Conservation (phyloP, 1,139 yeast genomes). For the Nakaseomyces kungkrabaensis region DNA sequence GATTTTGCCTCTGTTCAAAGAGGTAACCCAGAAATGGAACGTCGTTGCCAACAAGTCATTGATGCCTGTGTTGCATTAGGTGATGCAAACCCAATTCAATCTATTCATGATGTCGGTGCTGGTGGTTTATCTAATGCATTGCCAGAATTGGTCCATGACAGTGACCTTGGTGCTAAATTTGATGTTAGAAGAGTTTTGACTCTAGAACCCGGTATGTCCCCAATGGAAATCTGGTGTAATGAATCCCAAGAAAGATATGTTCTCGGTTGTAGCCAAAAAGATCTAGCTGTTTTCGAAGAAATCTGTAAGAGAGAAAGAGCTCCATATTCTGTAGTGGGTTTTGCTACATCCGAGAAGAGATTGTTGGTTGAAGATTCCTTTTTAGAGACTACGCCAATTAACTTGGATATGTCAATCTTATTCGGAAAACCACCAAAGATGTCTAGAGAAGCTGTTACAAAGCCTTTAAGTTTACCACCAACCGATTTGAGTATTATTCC, state of each 20-base stretch:
- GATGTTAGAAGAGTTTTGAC: constrained; percentile 86
- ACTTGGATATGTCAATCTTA: constrained; percentile 90
- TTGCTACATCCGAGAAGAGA: constrained; percentile 80
- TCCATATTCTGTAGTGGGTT: constrained; percentile 91
- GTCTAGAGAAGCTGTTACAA: constrained; percentile 68
- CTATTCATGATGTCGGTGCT: constrained; percentile 98
- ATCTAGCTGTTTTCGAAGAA: constrained; percentile 57
- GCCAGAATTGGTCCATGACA: constrained; percentile 96
- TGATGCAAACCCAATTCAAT: constrained; percentile 75
- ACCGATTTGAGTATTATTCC: constrained; percentile 34
- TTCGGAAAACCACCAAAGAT: constrained; percentile 97
- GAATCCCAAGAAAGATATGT: constrained; percentile 99
- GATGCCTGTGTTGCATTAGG: constrained; percentile 88
- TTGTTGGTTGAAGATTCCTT: constrained; percentile 72
- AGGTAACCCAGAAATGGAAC: constrained; percentile 98
- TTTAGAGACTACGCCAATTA: constrained; percentile 76
- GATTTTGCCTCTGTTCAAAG: constrained; percentile 99
- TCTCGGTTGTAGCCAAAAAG: constrained; percentile 77
- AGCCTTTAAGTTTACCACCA: constrained; percentile 48
- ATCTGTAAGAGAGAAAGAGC: constrained; percentile 95
- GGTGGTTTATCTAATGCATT: constrained; percentile 97
- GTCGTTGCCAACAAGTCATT: constrained; percentile 97
- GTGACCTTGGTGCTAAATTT: constrained; percentile 86
- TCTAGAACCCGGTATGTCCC: constrained; percentile 97
- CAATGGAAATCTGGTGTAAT: constrained; percentile 99